These are phyloP conservation scores for Diaporthe humulicola DNA, from an alignment of 2,329 filamentous ascomycete genomes.

Conservation along the genomic window DNA sequence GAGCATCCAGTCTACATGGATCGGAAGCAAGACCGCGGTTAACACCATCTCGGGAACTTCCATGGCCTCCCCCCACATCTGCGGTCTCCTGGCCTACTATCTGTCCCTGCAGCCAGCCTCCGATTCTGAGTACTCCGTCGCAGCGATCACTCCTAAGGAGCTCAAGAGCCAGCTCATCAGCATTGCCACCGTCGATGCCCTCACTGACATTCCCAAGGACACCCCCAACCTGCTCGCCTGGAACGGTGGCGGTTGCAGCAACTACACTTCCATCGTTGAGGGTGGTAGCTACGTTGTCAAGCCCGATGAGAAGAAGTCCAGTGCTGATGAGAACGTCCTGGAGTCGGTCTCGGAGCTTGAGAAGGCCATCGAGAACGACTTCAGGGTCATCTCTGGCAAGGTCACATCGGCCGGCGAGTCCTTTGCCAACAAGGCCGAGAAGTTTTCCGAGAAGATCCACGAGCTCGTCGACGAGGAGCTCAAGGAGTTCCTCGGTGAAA, in stretches of 20 bases:
- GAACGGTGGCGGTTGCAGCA: constrained; percentile 96
- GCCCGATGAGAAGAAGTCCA: constrained; percentile 51
- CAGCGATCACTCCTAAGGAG: constrained; percentile 90
- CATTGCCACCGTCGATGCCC: constrained; percentile 82
- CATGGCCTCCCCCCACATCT: constrained; percentile 98
- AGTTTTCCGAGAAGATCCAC: constrained; percentile 74
- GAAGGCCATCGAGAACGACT: constrained; percentile 70
- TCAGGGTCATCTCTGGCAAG: constrained; percentile 72
- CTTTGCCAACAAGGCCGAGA: constrained; percentile 68
- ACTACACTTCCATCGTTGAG: constrained; percentile 87
- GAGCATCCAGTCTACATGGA: constrained; percentile 98
- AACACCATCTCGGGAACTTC: constrained; percentile 99
- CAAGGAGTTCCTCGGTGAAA: constrained; percentile 69
- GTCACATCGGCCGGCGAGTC: constrained; percentile 67
- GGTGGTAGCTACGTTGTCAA: constrained; percentile 78
- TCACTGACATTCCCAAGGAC: constrained; percentile 85
- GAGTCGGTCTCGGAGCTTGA: constrained; percentile 70
- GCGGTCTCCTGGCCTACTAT: constrained; percentile 96
- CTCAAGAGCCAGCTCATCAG: constrained; percentile 90
- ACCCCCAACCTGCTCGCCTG: constrained; percentile 97
- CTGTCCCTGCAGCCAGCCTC: constrained; percentile 92
- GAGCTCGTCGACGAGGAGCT: constrained; percentile 73
- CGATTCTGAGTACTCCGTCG: constrained; percentile 92
- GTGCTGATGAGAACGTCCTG: constrained; percentile 58
- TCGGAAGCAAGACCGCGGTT: constrained; percentile 93